Base-by-base conservation (phyloP, 2,329 filamentous ascomycete genomes). In the Colletotrichum falcatum region DNA sequence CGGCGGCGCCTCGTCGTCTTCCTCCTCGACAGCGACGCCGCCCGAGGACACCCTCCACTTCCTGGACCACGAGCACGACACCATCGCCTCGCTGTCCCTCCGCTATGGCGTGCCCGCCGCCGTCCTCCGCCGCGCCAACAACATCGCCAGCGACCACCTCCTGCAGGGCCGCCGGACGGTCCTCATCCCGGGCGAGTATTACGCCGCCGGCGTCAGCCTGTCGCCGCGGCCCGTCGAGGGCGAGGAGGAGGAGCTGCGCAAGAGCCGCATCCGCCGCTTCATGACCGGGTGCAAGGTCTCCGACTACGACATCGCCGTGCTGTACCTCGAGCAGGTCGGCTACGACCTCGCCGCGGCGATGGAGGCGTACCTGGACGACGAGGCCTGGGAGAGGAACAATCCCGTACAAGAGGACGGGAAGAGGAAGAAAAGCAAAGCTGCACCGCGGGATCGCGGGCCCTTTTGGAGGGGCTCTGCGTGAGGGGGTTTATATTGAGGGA, bases 221-320 rank as follows among this genome's bases (percentile, higher is more conserved):
- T 93, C 90, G 55, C 92, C 92, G 1, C 83, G 87, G 35, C 92
- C 93, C 0, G 75, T 93, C n/a, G 91, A 92, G 64, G 89, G 91
- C 58, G 92, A 94, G 77, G 91, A 92, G 55, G 92, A 94, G 76
- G 91, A 93, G 80, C 83, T 87, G 60, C 86, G 90, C 72, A 95
- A 93, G 81, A 85, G 83, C 23, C 91, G 90, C 77, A 86, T 95
- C 42, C 85, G 93, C 51, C 88, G 91, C 72, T 95, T 91, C 84
- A 95, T 95, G 93, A 89, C 94, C 2, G 85, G 86, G 1, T 93
- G 91, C 81, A 95, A 95, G 78, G 91, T 93, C 35, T 83, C 88
- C 30, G 91, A 95, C 83, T 95, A 90, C 81, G 91, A 94, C 77
- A 84, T 94, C 61, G 93, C 93, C 1, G 78, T 92, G 35, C 78